Percentiles rank a stretch among this genome's conserved stretches.
Evolutionary conservation across 768 basidiomycete genomes (phyloP).

Genomic region (Amanita brunnescens): DNA sequence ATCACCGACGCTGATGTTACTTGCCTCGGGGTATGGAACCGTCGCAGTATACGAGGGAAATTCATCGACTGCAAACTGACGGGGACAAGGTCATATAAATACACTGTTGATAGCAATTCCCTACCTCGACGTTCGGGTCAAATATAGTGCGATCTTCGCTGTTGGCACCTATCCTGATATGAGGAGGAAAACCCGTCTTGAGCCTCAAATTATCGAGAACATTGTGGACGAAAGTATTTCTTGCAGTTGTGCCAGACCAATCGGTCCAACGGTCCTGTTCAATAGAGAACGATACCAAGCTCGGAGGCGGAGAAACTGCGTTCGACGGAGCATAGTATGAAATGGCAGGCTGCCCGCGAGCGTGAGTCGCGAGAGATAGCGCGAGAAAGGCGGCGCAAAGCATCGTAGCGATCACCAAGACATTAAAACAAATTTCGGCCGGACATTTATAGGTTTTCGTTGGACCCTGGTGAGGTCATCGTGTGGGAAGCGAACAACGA

Average conservation of each 20-base stretch:
- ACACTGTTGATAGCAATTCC: conserved; percentile 1
- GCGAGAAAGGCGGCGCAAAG: neutral
- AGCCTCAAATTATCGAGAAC: conserved; percentile 46
- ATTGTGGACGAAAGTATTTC: conserved; percentile 54
- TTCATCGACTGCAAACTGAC: conserved; percentile 34
- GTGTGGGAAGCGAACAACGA: too few relatives aligned
- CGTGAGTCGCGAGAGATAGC: neutral
- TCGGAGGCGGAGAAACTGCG: conserved; percentile 31
- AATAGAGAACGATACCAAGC: conserved; percentile 55
- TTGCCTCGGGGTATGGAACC: conserved; percentile 62
- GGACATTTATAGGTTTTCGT: too few relatives aligned
- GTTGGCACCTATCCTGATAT: conserved; percentile 53
- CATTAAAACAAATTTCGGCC: too few relatives aligned
- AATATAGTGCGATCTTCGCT: conserved; percentile 53
- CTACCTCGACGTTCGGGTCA: conserved; percentile 36
- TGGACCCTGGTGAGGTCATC: neutral
- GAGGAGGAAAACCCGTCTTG: conserved; percentile 44
- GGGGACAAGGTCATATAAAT: neutral
- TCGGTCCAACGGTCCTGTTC: conserved; percentile 67
- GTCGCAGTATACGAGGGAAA: conserved; percentile 42
- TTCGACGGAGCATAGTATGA: conserved; percentile 26
- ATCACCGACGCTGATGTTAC: conserved; percentile 48
- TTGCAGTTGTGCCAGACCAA: conserved; percentile 46
- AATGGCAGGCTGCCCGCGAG: conserved; percentile 19
- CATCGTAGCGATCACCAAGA: neutral